A percentile compares a stretch with the other conserved stretches of the same genome.
These are phyloP conservation scores for Gossypium australe DNA, from an alignment of 345 rosid species.

Conservation along the genomic window DNA sequence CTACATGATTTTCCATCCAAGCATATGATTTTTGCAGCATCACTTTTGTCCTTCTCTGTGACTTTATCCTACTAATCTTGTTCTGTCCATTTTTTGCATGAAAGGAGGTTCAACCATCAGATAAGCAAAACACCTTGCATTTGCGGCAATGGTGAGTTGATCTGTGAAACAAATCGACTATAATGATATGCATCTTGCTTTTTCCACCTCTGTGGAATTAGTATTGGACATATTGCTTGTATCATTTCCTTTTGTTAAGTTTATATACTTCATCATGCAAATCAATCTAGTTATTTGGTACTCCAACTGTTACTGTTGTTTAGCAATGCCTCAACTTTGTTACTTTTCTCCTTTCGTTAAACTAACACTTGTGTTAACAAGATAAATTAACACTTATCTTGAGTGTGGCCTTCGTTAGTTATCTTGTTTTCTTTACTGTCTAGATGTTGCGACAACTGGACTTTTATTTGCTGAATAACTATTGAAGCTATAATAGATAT, in stretches of 20 bases:
- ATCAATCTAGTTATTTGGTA: not conserved
- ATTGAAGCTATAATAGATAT: not conserved
- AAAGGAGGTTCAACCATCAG: slow-evolving; percentile 32
- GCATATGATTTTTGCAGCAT: not conserved
- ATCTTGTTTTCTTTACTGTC: not conserved
- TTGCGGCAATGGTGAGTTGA: slow-evolving; percentile 39
- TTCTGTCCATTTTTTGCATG: slow-evolving; percentile 5
- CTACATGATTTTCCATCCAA: not conserved
- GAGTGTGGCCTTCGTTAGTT: not conserved
- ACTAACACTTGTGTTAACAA: not conserved
- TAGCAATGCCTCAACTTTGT: not conserved
- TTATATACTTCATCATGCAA: not conserved
- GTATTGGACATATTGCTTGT: not conserved
- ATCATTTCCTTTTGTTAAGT: not conserved
- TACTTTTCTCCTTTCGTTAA: not conserved
- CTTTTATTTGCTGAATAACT: not conserved
- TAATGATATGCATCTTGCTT: not conserved
- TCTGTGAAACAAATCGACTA: not conserved
- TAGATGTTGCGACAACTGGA: not conserved
- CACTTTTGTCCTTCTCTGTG: not conserved
- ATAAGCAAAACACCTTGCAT: slow-evolving; percentile 28
- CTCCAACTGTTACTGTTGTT: not conserved
- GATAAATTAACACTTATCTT: not conserved
- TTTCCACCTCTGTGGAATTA: not conserved
- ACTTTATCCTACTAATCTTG: not conserved